Conservation (phyloP, 1,284 basidiomycete species). For the Athelia psychrophila region DNA sequence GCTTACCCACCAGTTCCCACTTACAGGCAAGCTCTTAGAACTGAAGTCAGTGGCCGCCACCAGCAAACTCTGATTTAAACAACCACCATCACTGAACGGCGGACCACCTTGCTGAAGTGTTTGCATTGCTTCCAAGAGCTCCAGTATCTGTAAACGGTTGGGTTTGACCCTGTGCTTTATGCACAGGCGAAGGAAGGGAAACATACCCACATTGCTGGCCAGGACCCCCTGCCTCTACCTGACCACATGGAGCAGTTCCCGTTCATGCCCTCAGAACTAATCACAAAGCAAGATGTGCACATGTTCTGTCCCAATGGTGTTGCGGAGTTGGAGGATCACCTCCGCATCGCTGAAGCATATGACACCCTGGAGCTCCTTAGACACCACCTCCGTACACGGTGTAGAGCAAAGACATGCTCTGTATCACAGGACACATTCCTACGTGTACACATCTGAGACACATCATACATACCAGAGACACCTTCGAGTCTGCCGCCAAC, state of each 20-base stretch:
- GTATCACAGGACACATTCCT: too few species aligned
- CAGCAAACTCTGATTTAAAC: not conserved
- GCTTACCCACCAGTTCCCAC: too few species aligned
- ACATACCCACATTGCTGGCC: not conserved
- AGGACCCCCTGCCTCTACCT: not conserved
- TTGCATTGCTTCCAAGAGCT: constrained; percentile 4
- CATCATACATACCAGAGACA: too few species aligned
- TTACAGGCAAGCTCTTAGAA: not conserved
- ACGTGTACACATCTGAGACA: too few species aligned
- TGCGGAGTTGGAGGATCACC: constrained; percentile 4
- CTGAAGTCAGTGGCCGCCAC: not conserved
- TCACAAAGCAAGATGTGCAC: too few species aligned
- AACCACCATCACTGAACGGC: constrained; percentile 4
- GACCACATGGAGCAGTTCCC: constrained; percentile 5
- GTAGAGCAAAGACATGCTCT: too few species aligned
- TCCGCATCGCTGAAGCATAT: constrained; percentile 6
- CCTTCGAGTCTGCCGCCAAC: too few species aligned
- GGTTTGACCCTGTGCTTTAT: not conserved
- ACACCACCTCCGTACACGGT: constrained; percentile 5
- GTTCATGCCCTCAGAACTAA: constrained; percentile 7
- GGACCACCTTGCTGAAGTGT: constrained; percentile 3
- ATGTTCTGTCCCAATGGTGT: not conserved
- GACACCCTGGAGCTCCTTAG: constrained; percentile 5
- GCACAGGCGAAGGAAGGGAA: not conserved
- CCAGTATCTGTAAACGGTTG: constrained; percentile 8